phyloP scores from a whole-genome alignment of 2,329 filamentous ascomycete species.

The Fusarium pininemorale region DNA sequence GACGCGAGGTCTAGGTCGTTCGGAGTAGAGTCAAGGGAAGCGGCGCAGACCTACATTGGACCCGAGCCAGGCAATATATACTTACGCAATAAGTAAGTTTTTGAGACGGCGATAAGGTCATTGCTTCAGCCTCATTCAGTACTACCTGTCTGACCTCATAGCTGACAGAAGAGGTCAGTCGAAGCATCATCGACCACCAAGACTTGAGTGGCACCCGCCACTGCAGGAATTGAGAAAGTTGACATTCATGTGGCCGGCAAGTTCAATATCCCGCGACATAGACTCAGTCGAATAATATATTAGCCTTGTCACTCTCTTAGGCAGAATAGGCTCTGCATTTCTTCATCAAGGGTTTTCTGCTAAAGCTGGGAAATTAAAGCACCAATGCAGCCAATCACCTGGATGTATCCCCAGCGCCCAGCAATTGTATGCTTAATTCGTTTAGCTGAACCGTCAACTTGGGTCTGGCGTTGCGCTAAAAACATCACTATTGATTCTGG shows the following conservation, averaged over 20 bases:
- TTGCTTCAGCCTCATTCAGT: neutral
- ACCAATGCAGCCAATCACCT: neutral
- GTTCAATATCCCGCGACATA: neutral
- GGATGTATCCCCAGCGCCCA: neutral
- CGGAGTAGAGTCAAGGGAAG: neutral
- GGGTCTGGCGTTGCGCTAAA: neutral
- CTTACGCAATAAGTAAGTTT: no score
- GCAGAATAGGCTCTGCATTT: no score
- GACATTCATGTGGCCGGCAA: neutral
- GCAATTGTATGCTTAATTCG: neutral
- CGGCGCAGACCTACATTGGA: no score
- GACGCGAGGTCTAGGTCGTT: no score
- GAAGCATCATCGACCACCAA: neutral
- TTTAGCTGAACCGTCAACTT: neutral
- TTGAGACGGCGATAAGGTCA: neutral
- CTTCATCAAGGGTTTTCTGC: no score
- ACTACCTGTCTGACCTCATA: no score
- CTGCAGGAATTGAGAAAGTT: neutral
- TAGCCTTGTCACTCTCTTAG: neutral
- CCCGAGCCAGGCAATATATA: neutral
- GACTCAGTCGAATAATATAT: neutral
- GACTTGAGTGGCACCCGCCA: neutral
- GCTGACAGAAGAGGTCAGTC: fast-evolving
- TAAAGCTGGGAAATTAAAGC: neutral
- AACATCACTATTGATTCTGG: neutral